Evolutionary conservation across 208 protist genomes (phyloP).

Genomic region (Herpetomonas tarakana): DNA sequence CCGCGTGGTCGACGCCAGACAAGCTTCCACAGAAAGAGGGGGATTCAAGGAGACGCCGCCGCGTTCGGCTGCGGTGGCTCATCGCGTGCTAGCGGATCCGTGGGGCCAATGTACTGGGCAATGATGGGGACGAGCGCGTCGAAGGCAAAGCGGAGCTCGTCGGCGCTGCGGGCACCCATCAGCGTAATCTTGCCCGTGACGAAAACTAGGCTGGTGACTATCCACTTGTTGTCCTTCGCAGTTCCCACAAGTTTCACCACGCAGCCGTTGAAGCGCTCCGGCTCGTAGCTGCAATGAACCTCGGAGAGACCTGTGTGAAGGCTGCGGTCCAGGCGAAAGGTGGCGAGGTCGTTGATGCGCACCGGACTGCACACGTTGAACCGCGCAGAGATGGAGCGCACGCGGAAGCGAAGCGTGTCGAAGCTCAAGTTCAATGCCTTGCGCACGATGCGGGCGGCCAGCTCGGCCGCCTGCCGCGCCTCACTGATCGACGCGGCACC

Average conservation of each 20-base stretch:
- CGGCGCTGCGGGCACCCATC: constrained; percentile 72
- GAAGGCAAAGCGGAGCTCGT: constrained; percentile 81
- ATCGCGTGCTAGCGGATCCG: too few relatives aligned
- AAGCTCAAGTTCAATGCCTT: constrained; percentile 68
- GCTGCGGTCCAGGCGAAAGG: constrained; percentile 27
- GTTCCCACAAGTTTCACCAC: constrained; percentile 59
- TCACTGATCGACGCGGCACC: constrained; percentile 74
- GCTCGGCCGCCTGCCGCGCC: constrained; percentile 78
- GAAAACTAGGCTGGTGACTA: constrained; percentile 71
- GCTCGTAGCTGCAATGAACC: constrained; percentile 78
- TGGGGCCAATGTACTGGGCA: constrained; percentile 42
- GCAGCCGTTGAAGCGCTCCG: constrained; percentile 83
- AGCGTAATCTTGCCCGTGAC: constrained; percentile 85
- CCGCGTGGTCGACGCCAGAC: too few relatives aligned
- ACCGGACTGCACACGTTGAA: constrained; percentile 84
- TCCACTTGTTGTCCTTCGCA: constrained; percentile 53
- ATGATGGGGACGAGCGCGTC: constrained; percentile 80
- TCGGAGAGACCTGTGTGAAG: constrained; percentile 21
- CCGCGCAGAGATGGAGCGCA: constrained; percentile 77
- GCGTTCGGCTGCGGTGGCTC: too few relatives aligned
- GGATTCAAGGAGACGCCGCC: too few relatives aligned
- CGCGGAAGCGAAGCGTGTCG: constrained; percentile 71
- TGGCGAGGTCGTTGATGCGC: constrained; percentile 65
- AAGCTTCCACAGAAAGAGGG: too few relatives aligned
- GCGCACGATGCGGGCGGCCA: constrained; percentile 81